Percentiles rank a stretch among this genome's conserved stretches.
phyloP scores from a whole-genome alignment of 2,329 filamentous ascomycete species.

The Penicillium sp. region DNA sequence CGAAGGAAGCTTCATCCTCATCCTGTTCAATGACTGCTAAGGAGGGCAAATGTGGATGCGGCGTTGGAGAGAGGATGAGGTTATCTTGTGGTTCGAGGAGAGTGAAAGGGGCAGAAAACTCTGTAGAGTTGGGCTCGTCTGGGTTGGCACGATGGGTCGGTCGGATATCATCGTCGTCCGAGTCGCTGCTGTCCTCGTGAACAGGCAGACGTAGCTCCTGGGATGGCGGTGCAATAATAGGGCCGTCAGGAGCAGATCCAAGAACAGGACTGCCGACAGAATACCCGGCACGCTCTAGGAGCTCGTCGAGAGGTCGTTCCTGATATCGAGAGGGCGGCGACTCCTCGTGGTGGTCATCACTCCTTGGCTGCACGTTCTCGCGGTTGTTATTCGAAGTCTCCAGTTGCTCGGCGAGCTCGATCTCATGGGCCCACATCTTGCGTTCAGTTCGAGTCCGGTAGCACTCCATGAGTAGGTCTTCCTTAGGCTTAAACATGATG shows the following conservation, averaged over 20 bases:
- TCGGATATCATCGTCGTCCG: conserved; percentile 25
- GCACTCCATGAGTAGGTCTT: conserved; percentile 74
- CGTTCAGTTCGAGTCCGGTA: conserved; percentile 67
- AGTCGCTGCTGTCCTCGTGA: conserved; percentile 23
- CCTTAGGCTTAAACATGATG: conserved; percentile 78
- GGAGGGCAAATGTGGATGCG: conserved; percentile 8
- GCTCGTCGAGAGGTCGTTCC: conserved; percentile 48
- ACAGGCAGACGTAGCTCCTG: conserved; percentile 26
- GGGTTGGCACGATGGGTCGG: conserved; percentile 32
- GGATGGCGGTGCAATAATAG: conserved; percentile 32
- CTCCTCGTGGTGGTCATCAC: conserved; percentile 35
- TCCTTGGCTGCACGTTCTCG: conserved; percentile 15
- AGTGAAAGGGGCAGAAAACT: background rate
- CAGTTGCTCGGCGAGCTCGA: conserved; percentile 42
- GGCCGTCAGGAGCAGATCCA: conserved; percentile 27
- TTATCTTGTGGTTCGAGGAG: conserved; percentile 15
- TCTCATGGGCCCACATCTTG: conserved; percentile 55
- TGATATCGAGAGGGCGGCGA: conserved; percentile 35
- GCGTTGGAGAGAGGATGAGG: conserved; percentile 15
- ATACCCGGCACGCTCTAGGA: conserved; percentile 51
- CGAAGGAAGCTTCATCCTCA: conserved; percentile 9
- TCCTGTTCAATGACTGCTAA: conserved; percentile 14
- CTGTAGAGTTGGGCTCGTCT: conserved; percentile 22
- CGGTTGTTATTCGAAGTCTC: conserved; percentile 32
- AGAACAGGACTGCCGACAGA: conserved; percentile 31